These are phyloP conservation scores for Salvia sclarea DNA, from an alignment of 305 asterid species.

Conservation along the genomic window DNA sequence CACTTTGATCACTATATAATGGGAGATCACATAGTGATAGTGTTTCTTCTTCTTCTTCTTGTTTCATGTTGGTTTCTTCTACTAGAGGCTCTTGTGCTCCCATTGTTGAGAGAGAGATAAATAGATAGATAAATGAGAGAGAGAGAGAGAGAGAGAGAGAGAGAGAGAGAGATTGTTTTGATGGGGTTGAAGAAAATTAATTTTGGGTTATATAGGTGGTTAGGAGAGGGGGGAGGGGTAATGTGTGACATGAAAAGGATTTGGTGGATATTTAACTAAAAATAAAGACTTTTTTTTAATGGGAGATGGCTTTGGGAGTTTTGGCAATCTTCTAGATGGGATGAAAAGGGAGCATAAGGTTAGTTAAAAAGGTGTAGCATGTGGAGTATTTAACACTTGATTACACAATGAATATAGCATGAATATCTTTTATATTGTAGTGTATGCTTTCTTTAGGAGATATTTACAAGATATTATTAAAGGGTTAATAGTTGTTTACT, in stretches of 20 bases:
- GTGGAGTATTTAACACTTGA: too few relatives aligned
- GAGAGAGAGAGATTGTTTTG: neutral
- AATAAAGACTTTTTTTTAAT: neutral
- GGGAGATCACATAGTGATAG: conserved; percentile 65
- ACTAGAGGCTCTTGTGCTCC: conserved; percentile 3
- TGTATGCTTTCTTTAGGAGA: too few relatives aligned
- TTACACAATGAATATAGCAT: too few relatives aligned
- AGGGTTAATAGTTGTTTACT: too few relatives aligned
- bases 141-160: neutral
- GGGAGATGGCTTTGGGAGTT: conserved; percentile 19
- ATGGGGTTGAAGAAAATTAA: neutral
- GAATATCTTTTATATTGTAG: too few relatives aligned
- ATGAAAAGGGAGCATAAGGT: neutral
- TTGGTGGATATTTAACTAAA: conserved; percentile 16
- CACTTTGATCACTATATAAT: conserved; percentile 35
- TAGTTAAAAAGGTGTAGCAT: neutral
- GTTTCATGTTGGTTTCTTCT: conserved; percentile 25
- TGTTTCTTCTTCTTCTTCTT: conserved; percentile 43
- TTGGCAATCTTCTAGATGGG: conserved; percentile 27
- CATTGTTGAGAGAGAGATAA: too few relatives aligned
- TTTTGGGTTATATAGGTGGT: conserved; percentile 7
- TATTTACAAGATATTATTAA: too few relatives aligned
- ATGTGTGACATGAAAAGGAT: conserved; percentile 4
- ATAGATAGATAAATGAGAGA: too few relatives aligned
- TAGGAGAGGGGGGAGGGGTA: neutral